These are phyloP conservation scores for Prunus padus DNA, from an alignment of 306 rosid species.

Conservation along the genomic window DNA sequence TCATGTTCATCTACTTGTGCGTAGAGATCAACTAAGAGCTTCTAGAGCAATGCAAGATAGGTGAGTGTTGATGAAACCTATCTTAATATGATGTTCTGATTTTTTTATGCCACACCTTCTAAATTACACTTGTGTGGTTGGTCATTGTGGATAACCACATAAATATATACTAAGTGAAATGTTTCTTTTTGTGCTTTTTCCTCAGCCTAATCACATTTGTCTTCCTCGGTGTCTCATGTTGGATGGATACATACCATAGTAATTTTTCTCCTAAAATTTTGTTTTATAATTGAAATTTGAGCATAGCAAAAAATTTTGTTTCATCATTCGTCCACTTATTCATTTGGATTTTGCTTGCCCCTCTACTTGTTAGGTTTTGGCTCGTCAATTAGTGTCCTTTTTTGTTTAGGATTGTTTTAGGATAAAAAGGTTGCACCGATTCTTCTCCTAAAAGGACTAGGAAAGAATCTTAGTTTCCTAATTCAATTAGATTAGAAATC, in stretches of 20 bases:
- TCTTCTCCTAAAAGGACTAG: too few species aligned
- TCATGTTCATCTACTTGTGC: slow-evolving; percentile 86
- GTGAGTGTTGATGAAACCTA: slow-evolving; percentile 49
- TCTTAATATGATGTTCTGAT: slow-evolving; percentile 8
- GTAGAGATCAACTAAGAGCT: slow-evolving; percentile 82
- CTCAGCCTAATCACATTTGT: not conserved
- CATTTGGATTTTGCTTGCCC: not conserved
- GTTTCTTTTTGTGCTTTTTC: not conserved
- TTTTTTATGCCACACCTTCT: slow-evolving; percentile 17
- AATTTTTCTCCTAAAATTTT: not conserved
- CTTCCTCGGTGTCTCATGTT: not conserved
- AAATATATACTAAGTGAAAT: not conserved
- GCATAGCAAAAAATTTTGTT: not conserved
- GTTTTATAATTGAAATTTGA: not conserved
- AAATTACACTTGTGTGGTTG: slow-evolving; percentile 3
- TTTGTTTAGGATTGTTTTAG: too few species aligned
- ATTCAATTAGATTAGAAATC: too few species aligned
- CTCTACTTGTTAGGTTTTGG: too few species aligned
- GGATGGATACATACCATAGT: not conserved
- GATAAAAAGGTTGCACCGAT: too few species aligned
- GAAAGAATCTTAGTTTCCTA: too few species aligned
- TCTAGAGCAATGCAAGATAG: slow-evolving; percentile 98
- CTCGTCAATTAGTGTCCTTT: too few species aligned
- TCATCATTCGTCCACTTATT: not conserved
- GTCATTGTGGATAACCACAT: not conserved